Percentiles rank a stretch among this genome's conserved stretches.
Conservation (phyloP, 306 rosid species). For the Lathyrus aphaca region DNA sequence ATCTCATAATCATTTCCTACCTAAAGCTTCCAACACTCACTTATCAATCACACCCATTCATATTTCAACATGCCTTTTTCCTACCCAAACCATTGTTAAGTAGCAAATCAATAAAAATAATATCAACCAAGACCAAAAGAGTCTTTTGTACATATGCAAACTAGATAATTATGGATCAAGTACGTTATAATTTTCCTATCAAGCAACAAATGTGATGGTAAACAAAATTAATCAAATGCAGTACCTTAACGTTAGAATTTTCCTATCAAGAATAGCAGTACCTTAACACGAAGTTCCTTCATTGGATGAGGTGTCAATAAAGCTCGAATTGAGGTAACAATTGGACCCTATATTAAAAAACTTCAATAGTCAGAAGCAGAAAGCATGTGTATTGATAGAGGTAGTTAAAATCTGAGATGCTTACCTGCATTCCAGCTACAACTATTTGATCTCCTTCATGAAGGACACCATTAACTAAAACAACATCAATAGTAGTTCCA, state of each 20-base stretch:
- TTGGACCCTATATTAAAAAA: constrained; percentile 68
- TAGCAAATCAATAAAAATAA: constrained; percentile 7
- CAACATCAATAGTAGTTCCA: constrained; percentile 98
- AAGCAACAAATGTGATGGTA: constrained; percentile 1
- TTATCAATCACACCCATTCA: neutral
- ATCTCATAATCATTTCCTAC: constrained; percentile 14
- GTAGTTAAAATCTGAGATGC: constrained; percentile 35
- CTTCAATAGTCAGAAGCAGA: constrained; percentile 25
- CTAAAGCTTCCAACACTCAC: constrained; percentile 1
- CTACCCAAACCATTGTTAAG: neutral
- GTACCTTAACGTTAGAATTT: neutral
- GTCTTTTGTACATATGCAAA: neutral
- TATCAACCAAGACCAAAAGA: constrained; percentile 13
- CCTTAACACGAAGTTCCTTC: constrained; percentile 99
- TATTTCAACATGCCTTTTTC: neutral
- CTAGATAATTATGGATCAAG: neutral
- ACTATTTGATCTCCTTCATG: constrained; percentile 99
- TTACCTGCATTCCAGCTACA: constrained; percentile 95
- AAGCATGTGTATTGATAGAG: constrained; percentile 1
- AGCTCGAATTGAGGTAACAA: constrained; percentile 88
- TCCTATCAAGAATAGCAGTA: constrained; percentile 28
- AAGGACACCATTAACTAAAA: constrained; percentile 92
- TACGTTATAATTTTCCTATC: constrained; percentile 5
- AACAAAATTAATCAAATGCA: neutral
- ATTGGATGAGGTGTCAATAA: constrained; percentile 95